Conservation (phyloP, 2,329 filamentous ascomycete genomes). For the Amauroascus niger region DNA sequence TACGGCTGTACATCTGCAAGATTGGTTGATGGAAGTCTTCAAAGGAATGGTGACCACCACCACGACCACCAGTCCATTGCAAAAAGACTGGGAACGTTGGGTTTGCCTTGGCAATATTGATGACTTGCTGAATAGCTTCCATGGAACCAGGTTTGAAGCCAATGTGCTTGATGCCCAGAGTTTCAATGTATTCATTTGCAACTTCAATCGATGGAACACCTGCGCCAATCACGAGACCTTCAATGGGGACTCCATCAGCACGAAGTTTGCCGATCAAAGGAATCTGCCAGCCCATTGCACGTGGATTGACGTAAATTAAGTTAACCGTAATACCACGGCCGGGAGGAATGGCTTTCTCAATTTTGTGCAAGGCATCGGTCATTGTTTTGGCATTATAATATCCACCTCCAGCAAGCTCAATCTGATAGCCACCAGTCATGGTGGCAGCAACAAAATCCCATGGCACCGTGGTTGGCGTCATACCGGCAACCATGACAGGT, state of each 20-base stretch:
- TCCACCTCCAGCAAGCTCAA: conserved; percentile 80
- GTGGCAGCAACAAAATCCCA: conserved; percentile 89
- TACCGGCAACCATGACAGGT: conserved; percentile 82
- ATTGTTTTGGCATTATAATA: conserved; percentile 77
- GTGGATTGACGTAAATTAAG: conserved; percentile 81
- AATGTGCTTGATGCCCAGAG: conserved; percentile 84
- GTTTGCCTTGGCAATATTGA: conserved; percentile 92
- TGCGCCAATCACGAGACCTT: conserved; percentile 84
- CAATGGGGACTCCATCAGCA: conserved; percentile 78
- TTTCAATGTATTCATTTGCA: conserved; percentile 87
- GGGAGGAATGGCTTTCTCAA: conserved; percentile 71
- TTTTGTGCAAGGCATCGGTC: conserved; percentile 72
- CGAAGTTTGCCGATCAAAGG: conserved; percentile 70
- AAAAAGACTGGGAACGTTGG: conserved; percentile 84
- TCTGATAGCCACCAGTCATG: conserved; percentile 92
- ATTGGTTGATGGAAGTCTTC: conserved; percentile 94
- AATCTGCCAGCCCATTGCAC: conserved; percentile 87
- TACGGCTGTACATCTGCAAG: conserved; percentile 79
- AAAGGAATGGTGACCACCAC: conserved; percentile 87
- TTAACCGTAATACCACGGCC: conserved; percentile 84
- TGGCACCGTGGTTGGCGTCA: conserved; percentile 82
- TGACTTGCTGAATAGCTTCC: conserved; percentile 77
- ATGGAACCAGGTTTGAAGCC: conserved; percentile 86
- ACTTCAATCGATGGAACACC: conserved; percentile 91
- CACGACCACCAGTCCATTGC: conserved; percentile 91